Evolutionary conservation across 2,329 filamentous ascomycete species (phyloP).

Genomic region (Teratosphaeria destructans): DNA sequence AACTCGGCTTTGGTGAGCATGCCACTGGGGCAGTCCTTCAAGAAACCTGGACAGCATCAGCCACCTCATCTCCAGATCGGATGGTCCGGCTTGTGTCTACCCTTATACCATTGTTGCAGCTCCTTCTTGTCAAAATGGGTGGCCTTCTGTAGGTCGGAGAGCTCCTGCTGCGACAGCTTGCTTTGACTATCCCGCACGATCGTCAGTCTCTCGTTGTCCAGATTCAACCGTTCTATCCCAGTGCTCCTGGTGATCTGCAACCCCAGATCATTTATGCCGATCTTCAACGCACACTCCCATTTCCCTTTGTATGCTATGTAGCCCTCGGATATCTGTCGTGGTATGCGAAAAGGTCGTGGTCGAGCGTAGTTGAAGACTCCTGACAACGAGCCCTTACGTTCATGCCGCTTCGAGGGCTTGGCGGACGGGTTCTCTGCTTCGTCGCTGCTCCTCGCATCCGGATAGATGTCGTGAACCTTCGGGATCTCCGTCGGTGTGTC

Average conservation of each 20-base stretch:
- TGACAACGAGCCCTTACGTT: conserved; percentile 7
- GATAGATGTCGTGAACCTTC: conserved; percentile 18
- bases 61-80: neutral
- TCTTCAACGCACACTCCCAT: conserved; percentile 22
- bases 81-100: conserved; percentile 40
- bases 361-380: conserved; percentile 24
- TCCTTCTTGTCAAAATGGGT: conserved; percentile 99
- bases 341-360: conserved; percentile 23
- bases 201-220: conserved; percentile 22
- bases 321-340: conserved; percentile 19
- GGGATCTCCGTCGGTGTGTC: conserved; percentile 10
- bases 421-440: conserved; percentile 1
- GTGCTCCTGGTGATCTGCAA: conserved; percentile 20
- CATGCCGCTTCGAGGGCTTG: conserved; percentile 1
- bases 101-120: conserved; percentile 99
- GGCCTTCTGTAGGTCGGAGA: conserved; percentile 87
- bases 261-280: conserved; percentile 23
- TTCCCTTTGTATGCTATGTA: conserved; percentile 24
- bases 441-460: conserved; percentile 4
- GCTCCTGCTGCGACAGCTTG: conserved; percentile 93
- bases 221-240: conserved; percentile 17
- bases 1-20: conserved; percentile 98
- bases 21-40: conserved; percentile 95
- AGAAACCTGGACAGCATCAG: conserved; percentile 57
- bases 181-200: conserved; percentile 61